Conservation (phyloP, 2,329 filamentous ascomycete species). For the Truncatella angustata region DNA sequence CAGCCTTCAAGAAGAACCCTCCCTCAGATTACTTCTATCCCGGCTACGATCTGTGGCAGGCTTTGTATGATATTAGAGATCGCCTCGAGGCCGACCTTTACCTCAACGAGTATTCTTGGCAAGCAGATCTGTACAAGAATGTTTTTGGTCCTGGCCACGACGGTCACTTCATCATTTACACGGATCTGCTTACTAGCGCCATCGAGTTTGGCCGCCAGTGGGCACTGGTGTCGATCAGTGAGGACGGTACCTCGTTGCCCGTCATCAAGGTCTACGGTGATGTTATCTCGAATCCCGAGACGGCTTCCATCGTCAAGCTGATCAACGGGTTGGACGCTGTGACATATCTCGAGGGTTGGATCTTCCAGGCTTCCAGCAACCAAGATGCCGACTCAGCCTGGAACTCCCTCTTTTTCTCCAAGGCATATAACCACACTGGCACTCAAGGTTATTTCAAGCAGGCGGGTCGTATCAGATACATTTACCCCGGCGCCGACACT, state of each 20-base stretch:
- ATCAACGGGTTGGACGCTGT: slow-evolving; percentile 30
- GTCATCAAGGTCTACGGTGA: slow-evolving; percentile 31
- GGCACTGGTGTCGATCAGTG: slow-evolving; percentile 28
- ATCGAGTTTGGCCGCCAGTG: slow-evolving; percentile 33
- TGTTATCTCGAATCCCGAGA: slow-evolving; percentile 28
- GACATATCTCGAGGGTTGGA: slow-evolving; percentile 26
- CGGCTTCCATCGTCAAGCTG: slow-evolving; percentile 24
- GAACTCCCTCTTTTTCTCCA: slow-evolving; percentile 39
- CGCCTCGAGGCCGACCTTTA: slow-evolving; percentile 33
- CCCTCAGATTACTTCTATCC: slow-evolving; percentile 36
- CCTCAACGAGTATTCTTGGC: slow-evolving; percentile 38
- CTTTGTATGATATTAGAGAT: slow-evolving; percentile 29
- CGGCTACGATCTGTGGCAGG: slow-evolving; percentile 35
- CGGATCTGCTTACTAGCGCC: slow-evolving; percentile 35
- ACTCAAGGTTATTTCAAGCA: slow-evolving; percentile 34
- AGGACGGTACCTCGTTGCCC: slow-evolving; percentile 26
- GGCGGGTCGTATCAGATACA: slow-evolving; percentile 31
- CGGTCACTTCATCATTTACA: slow-evolving; percentile 39
- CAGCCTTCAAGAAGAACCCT: slow-evolving; percentile 36
- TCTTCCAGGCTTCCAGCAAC: slow-evolving; percentile 28
- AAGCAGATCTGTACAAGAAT: slow-evolving; percentile 35
- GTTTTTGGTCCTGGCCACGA: slow-evolving; percentile 39
- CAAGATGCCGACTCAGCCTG: slow-evolving; percentile 40
- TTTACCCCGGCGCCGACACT: slow-evolving; percentile 37
- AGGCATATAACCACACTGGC: slow-evolving; percentile 28